These are phyloP conservation scores for Periconia macrospinosa DNA, from an alignment of 2,329 filamentous ascomycete species.

Conservation along the genomic window DNA sequence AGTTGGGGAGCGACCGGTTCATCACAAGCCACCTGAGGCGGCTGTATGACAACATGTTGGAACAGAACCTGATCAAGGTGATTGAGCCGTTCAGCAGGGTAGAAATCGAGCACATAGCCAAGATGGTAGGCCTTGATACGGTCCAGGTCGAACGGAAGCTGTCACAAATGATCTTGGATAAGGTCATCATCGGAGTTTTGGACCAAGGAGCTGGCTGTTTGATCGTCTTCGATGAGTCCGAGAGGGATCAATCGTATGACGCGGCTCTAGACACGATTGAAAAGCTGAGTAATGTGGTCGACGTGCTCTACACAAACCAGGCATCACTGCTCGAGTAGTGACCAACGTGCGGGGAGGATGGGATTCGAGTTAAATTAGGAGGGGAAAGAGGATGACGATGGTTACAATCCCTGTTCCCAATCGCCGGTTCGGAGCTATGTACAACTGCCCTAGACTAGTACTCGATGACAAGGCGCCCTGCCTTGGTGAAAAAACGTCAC, in stretches of 20 bases:
- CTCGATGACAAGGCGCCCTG: neutral
- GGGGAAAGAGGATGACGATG: neutral
- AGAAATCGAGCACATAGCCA: conserved; percentile 94
- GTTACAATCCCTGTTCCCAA: neutral
- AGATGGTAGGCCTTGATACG: conserved; percentile 95
- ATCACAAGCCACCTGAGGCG: conserved; percentile 95
- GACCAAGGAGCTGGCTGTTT: conserved; percentile 97
- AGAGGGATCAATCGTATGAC: conserved; percentile 91
- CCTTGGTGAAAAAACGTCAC: neutral
- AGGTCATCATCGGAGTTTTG: conserved; percentile 95
- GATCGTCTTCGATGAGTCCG: conserved; percentile 94
- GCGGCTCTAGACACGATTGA: conserved; percentile 92
- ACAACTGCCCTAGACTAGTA: conserved; percentile 5
- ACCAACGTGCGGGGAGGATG: neutral
- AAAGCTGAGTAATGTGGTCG: conserved; percentile 95
- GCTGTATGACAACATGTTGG: conserved; percentile 96
- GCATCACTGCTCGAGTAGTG: conserved; percentile 84
- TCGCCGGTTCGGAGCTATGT: conserved; percentile 17
- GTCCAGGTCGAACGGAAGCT: conserved; percentile 97
- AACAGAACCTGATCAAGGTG: conserved; percentile 99
- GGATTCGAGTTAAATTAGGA: neutral
- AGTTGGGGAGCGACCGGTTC: conserved; percentile 92
- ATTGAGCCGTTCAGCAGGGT: conserved; percentile 98
- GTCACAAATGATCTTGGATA: conserved; percentile 99
- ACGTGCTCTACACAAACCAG: conserved; percentile 97